A percentile compares a stretch with the other conserved stretches of the same genome.
phyloP scores from a whole-genome alignment of 2,329 filamentous ascomycete species.

The Alternaria metachromatica region DNA sequence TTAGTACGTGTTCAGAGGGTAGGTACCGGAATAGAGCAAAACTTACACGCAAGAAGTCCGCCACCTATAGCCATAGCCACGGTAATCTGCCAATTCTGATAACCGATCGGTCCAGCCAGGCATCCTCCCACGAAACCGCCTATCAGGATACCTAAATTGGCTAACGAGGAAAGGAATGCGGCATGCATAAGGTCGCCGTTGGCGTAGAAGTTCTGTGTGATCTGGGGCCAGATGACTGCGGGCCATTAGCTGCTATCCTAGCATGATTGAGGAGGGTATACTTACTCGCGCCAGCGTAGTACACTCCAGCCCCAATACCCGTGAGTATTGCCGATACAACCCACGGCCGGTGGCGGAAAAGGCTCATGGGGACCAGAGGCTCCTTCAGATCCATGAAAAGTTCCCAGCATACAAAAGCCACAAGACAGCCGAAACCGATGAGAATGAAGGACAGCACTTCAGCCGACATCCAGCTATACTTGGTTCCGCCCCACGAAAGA shows the following conservation, averaged over 20 bases:
- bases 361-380: background rate
- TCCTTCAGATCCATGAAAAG: background rate
- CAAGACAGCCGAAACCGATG: background rate
- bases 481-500: background rate
- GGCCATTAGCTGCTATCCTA: background rate
- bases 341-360: background rate
- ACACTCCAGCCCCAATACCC: background rate
- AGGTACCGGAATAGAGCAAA: fast-evolving
- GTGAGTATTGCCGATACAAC: background rate
- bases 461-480: background rate
- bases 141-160: background rate
- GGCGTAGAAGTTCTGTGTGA: background rate
- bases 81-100: background rate
- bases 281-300: background rate
- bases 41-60: background rate
- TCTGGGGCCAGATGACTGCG: background rate
- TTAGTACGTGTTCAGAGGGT: background rate
- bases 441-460: background rate
- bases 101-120: background rate
- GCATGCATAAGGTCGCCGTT: background rate
- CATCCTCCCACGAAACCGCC: background rate
- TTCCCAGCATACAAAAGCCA: background rate
- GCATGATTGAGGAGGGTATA: background rate
- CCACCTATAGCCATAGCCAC: background rate
- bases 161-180: background rate